A percentile compares a stretch with the other conserved stretches of the same genome.
phyloP scores from a whole-genome alignment of 1,139 yeast genomes.

The Ogataea hybrid region DNA sequence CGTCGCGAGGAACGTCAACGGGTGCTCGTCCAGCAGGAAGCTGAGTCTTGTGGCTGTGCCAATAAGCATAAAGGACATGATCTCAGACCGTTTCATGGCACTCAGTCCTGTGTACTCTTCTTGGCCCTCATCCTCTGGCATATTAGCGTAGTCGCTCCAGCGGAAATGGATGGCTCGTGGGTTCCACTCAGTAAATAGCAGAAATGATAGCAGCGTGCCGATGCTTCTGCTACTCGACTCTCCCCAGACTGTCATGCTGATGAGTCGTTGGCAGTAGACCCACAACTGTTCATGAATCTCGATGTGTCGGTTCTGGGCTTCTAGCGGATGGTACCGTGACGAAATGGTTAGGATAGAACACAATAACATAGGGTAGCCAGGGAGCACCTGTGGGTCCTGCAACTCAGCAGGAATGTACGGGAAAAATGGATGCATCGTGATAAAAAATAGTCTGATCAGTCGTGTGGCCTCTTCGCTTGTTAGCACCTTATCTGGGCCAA shows the following conservation, averaged over 20 bases:
- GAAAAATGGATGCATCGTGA: slow-evolving; percentile 84
- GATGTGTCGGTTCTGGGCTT: slow-evolving; percentile 36
- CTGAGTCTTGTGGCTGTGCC: slow-evolving; percentile 87
- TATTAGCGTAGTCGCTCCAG: slow-evolving; percentile 83
- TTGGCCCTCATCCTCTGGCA: slow-evolving; percentile 35
- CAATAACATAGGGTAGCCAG: slow-evolving; percentile 76
- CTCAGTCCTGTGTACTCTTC: slow-evolving; percentile 71
- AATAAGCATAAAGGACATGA: slow-evolving; percentile 93
- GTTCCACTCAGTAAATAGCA: slow-evolving; percentile 92
- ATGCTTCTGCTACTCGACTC: slow-evolving; percentile 86
- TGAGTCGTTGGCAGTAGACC: slow-evolving; percentile 77
- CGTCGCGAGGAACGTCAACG: slow-evolving; percentile 76
- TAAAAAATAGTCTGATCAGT: slow-evolving; percentile 64
- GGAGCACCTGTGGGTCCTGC: slow-evolving; percentile 62
- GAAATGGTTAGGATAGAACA: slow-evolving; percentile 81
- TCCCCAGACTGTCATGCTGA: slow-evolving; percentile 92
- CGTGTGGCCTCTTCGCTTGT: slow-evolving; percentile 65
- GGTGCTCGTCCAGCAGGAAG: slow-evolving; percentile 76
- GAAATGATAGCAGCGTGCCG: slow-evolving; percentile 82
- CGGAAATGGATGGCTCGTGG: slow-evolving; percentile 92
- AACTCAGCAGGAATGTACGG: slow-evolving; percentile 80
- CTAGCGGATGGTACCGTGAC: slow-evolving; percentile 64
- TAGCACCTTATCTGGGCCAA: slow-evolving; percentile 54
- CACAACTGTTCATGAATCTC: slow-evolving; percentile 77
- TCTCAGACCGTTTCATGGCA: slow-evolving; percentile 81